These are phyloP conservation scores for Ascomycota sp. DNA, from an alignment of 2,329 filamentous ascomycete species.

Conservation along the genomic window DNA sequence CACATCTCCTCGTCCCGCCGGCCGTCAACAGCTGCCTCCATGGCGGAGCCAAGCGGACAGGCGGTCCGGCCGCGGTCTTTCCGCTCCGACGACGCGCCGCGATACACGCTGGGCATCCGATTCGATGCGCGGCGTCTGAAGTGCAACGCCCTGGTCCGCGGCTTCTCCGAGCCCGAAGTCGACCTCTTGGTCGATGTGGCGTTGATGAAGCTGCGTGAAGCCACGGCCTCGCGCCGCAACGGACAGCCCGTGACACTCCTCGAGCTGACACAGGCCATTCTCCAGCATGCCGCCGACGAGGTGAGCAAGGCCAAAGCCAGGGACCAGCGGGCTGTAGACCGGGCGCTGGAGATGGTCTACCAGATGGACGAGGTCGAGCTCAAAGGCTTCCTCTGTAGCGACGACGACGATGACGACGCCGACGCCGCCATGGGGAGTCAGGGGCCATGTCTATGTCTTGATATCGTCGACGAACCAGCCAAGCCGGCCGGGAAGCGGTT, in stretches of 20 bases:
- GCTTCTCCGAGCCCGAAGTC: conserved; percentile 5
- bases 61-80: background rate
- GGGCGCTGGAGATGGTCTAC: conserved; percentile 3
- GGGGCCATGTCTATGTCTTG: too few species aligned
- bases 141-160: conserved; percentile 4
- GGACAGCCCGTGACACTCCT: conserved; percentile 3
- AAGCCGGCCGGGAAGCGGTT: conserved; percentile 9
- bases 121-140: conserved; percentile 5
- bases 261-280: conserved; percentile 6
- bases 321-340: conserved; percentile 1
- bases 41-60: background rate
- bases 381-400: background rate
- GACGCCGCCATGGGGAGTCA: conserved; percentile 2
- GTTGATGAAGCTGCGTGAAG: conserved; percentile 5
- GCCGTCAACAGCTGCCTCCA: background rate
- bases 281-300: conserved; percentile 5
- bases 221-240: background rate
- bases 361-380: conserved; percentile 3
- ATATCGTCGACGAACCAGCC: too few species aligned
- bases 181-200: conserved; percentile 6
- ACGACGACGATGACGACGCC: conserved; percentile 1
- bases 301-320: conserved; percentile 2
- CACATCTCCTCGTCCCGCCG: background rate
- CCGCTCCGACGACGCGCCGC: background rate
- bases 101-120: conserved; percentile 4